Evolutionary conservation across 2,329 filamentous ascomycete genomes (phyloP), one percentile per base, ranked within the genome.

Genomic region (Xylariales sp.): DNA sequence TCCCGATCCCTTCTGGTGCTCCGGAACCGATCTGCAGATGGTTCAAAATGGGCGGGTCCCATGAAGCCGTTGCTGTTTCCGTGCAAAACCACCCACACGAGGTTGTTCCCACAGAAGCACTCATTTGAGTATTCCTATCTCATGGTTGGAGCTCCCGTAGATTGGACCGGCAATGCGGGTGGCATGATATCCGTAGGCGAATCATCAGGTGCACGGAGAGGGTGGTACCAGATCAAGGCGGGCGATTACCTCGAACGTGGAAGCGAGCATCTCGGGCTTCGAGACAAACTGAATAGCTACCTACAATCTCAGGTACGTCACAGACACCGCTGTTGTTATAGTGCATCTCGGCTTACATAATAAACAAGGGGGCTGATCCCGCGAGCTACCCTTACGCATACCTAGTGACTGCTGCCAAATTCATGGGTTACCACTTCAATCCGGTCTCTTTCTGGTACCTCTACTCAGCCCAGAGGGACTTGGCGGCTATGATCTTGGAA

Each of bases 361-460:
- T n/a, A n/a, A n/a, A n/a, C 4, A 45, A 88, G 75, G 68, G 69
- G 11, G 64, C 78, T n/a, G 66, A 80, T 41, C 74, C 76, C 34
- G 53, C 66, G 2, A 63, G 69, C 31, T 89, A 84, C 60, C 76
- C 80, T 10, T 69, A 81, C 50, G 83, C 79, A 0, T 88, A 88
- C 49, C 65, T 90, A 4, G 67, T 87, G 16, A 89, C 85, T 2
- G 81, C 83, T 4, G 76, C 84, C 5, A 72, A 72, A 20, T 83
- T 88, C 43, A 56, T 86, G 5, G 80, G 81, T 4, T 85, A 85
- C 52, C 75, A 77, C 16, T 88, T 86, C 60, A 89, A 88, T 49
- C 83, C 83, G 0, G 81, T 85, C 3, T 88, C 83, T 0, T 85
- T 89, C 50, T 90, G 85, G 83, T 88, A 88, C 47, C 70, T 90